Evolutionary conservation across 305 asterid genomes (phyloP), one percentile per base, ranked within the genome.

Genomic region (Andrographis paniculata): DNA sequence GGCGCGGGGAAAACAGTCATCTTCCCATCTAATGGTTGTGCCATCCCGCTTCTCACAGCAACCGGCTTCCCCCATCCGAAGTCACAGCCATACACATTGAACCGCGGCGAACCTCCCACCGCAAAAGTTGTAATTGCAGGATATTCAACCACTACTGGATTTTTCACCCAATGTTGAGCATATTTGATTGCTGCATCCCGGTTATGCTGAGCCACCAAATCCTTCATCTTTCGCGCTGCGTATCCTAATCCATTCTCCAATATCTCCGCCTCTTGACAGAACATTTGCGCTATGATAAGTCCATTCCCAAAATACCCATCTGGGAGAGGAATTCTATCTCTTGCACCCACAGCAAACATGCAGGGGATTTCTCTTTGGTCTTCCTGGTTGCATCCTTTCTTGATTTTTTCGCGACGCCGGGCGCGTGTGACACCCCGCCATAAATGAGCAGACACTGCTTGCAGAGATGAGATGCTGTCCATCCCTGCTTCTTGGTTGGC

Each of bases 11-110:
- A 78, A 6, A 61, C 5, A 1, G 59, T 58, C 13, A 81, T 38
- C 44, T 41, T 66, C 19, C 84, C 84, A 3, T 66, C 75, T 2
- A 17, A 27, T 37, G 62, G 71, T 19, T 59, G 63, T 1, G 24
- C 73, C 5, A 5, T 17, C 0, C 87, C 84, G 38, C 80, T 68
- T 45, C 80, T 58, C 17, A 58, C 75, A 0, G 72, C 82, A 1
- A 73, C 30, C 0, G 84, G 76, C 44, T 71, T 71, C n/a, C 93
- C 84, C 76, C 79, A 75, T 16, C 93, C 75, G 11, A 73, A 78
- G 14, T 75, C 82, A 11, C 23, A 55, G 0, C 66, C 82, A 7
- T 81, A 75, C 22, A 73, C 67, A 19, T 69, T 15, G 52, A 58
- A 58, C 52, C 82, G 49, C 6, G 79, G 79, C 10, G 76, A 77